Evolutionary conservation across 2,329 filamentous ascomycete genomes (phyloP).

Genomic region (Aspergillus candidus): DNA sequence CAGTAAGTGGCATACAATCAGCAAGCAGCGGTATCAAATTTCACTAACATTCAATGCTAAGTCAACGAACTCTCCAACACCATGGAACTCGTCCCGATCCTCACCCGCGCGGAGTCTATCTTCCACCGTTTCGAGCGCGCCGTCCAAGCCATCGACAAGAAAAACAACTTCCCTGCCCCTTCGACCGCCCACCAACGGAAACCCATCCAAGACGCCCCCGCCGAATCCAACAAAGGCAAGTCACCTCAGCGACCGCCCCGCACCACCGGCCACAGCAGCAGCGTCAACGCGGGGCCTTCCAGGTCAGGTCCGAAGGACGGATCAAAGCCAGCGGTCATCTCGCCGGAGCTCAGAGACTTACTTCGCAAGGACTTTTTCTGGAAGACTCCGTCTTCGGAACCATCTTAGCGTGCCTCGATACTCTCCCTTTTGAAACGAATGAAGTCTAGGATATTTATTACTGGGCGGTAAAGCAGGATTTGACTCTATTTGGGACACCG

Average conservation of each 20-base stretch:
- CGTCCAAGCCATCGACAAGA: conserved; percentile 88
- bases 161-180: conserved; percentile 67
- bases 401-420: not conserved
- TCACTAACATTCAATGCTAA: conserved; percentile 32
- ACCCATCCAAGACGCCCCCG: conserved; percentile 20
- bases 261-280: conserved; percentile 21
- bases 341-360: conserved; percentile 55
- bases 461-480: no score
- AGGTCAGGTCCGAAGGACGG: not conserved
- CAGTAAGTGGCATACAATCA: conserved; percentile 48
- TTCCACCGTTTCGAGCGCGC: conserved; percentile 83
- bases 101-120: conserved; percentile 80
- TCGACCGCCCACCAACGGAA: conserved; percentile 45
- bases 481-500: no score
- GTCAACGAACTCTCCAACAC: conserved; percentile 93
- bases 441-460: no score
- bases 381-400: conserved; percentile 23
- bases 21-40: not conserved
- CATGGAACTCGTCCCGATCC: conserved; percentile 81
- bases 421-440: not conserved
- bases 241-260: conserved; percentile 16
- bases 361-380: conserved; percentile 55
- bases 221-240: conserved; percentile 28
- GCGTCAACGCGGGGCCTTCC: conserved; percentile 10
- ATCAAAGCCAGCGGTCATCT: conserved; percentile 50